phyloP scores from a whole-genome alignment of 805 yeast genomes.

The Metschnikowia kunwiensis region DNA sequence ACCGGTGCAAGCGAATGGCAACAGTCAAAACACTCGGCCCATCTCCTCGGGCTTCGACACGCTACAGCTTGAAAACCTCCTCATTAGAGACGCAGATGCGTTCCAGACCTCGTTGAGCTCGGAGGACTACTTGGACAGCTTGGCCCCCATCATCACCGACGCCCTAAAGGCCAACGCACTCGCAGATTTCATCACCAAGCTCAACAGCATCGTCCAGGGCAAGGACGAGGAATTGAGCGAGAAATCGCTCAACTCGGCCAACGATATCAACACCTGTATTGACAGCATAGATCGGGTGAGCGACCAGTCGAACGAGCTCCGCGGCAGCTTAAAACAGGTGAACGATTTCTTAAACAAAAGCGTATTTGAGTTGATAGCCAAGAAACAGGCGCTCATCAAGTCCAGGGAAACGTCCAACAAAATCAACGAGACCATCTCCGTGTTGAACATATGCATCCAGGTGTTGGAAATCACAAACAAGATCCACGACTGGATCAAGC shows the following conservation, averaged over 20 bases:
- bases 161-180: conserved; percentile 56
- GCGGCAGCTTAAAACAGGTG: conserved; percentile 53
- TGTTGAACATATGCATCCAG: conserved; percentile 70
- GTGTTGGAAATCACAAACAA: conserved; percentile 84
- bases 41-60: conserved; percentile 19
- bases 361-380: conserved; percentile 60
- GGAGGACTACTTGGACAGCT: conserved; percentile 73
- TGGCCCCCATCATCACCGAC: conserved; percentile 69
- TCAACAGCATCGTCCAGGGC: conserved; percentile 54
- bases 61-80: conserved; percentile 35
- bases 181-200: conserved; percentile 50
- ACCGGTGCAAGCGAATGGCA: conserved; percentile 3
- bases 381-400: conserved; percentile 57
- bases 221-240: conserved; percentile 63
- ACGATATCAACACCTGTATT: conserved; percentile 55
- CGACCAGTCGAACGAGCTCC: conserved; percentile 51
- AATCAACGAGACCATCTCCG: conserved; percentile 66
- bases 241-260: conserved; percentile 59
- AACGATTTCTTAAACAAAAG: conserved; percentile 58
- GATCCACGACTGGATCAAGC: conserved; percentile 74
- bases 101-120: conserved; percentile 49
- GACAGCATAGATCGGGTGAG: conserved; percentile 62
- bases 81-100: conserved; percentile 40
- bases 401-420: conserved; percentile 62
- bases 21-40: neutral